A percentile compares a stretch with the other conserved stretches of the same genome.
phyloP scores from a whole-genome alignment of 2,329 filamentous ascomycete species.

The Penicillium sp. region DNA sequence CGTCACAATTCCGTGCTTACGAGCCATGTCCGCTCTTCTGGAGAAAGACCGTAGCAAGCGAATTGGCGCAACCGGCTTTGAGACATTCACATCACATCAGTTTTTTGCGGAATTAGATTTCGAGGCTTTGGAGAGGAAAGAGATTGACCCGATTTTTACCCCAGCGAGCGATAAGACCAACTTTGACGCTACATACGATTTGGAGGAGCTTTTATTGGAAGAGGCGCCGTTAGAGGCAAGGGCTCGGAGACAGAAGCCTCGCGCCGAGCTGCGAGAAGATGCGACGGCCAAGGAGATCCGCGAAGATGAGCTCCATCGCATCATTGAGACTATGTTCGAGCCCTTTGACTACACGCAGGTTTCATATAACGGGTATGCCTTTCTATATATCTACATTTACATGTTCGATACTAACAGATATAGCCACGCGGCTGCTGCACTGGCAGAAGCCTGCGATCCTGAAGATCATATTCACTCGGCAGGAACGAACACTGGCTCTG shows the following conservation, averaged over 20 bases:
- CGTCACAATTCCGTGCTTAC: conserved; percentile 81
- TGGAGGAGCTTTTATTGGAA: conserved; percentile 89
- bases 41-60: conserved; percentile 75
- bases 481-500: conserved; percentile 15
- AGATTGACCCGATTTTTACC: conserved; percentile 84
- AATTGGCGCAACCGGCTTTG: conserved; percentile 77
- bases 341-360: conserved; percentile 92
- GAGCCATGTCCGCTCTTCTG: conserved; percentile 79
- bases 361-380: conserved; percentile 53
- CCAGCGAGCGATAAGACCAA: conserved; percentile 98
- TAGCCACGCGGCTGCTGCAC: conserved; percentile 37
- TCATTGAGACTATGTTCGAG: conserved; percentile 91
- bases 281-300: conserved; percentile 92
- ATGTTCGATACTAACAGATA: conserved; percentile 3
- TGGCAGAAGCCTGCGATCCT: conserved; percentile 37
- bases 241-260: conserved; percentile 86
- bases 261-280: conserved; percentile 87
- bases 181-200: conserved; percentile 95
- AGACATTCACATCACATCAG: conserved; percentile 79
- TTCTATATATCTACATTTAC: not conserved
- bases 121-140: conserved; percentile 74
- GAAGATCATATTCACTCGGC: conserved; percentile 32
- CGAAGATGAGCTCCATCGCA: conserved; percentile 86
- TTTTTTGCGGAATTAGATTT: conserved; percentile 91
- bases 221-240: conserved; percentile 92